Base-by-base conservation (phyloP, 371 early-diverging fungal species). In the Funneliformis caledonium region DNA sequence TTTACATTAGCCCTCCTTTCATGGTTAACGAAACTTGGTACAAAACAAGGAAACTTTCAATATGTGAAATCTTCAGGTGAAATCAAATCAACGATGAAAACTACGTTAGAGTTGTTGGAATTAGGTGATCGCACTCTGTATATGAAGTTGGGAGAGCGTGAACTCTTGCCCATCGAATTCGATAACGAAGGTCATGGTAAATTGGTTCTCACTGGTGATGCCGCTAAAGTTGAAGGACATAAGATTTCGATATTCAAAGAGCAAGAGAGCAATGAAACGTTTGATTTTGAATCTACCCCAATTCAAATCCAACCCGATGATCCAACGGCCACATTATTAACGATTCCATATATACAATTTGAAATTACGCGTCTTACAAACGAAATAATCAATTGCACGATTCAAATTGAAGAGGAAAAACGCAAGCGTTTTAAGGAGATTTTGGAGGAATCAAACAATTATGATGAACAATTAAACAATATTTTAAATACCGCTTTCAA, bases 81-180 rank as follows among this genome's bases (percentile, higher is more conserved):
- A 33, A 86, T 86, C 47, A 75, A 74, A 9, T 45, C 69, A 1
- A 78, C 85, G 10, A 83, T 86, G 85, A 68, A 78, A 11, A 82
- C 76, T 14, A 84, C 85, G 0, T 16, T 82, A 33, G 75, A 80
- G 33, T 48, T 86, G 33, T 48, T 86, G 9, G 82, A 79, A 26
- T 70, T 78, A 48, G 62, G 77, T 3, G 82, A 83, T 5, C 81
- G 81, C 16, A 45, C 16, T 59, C 31, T 78, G 5, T 67, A 67
- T 60, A 64, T 81, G 19, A 70, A 77, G 47, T 16, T 78, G 8
- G 83, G 78, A 19, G 50, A 61, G 6, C 2, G 65, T 33, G 64
- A 69, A 83, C 22, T 82, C 83, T 78, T 76, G 78, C 72, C 81
- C 81, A 64, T 67, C 81, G 31, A 16, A 22, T 48, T 72, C 72